Base-by-base conservation (phyloP, 352 stramenopile species). In the Globisporangium recalcitrans region DNA sequence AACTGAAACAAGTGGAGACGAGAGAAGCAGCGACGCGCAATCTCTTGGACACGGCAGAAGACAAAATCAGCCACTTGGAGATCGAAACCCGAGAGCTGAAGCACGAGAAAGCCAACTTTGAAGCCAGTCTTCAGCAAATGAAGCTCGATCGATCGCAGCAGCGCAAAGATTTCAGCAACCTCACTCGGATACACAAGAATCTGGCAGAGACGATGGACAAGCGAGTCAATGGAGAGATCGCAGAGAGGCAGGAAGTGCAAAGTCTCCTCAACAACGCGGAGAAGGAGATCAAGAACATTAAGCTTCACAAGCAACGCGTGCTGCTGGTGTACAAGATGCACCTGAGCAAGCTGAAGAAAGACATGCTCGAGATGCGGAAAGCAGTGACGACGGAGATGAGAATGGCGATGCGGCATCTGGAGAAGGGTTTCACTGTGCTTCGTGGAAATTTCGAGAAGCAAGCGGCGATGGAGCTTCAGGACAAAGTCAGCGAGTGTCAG, bases 111-210 rank as follows among this genome's bases (percentile, higher is more conserved):
- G 13, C 49, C 1, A 14, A 2, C 3, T 46, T 38, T 4, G 63
- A 64, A 32, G 26, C 44, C 24, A 27, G 19, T 49, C 21, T 64
- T 3, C 38, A 69, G 26, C 49, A 63, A 8, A 59, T 72, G 16
- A 82, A 80, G 58, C 3, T 36, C 8, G 78, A 86, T 9, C 46
- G 70, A 10, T 36, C 47, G 9, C 78, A 81, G 51, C 82, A 88
- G 31, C 67, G 66, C 9, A 87, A 88, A 42, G 78, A 85, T 24
- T 84, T 88, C 53, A 81, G 70, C 19, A 78, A 89, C 61, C 51
- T 91, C 22, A 69, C 78, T 10, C 72, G 82, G 14, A 85, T 89
- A 65, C 73, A 91, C 70, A 88, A 85, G 69, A 89, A 84, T 36
- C 49, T 88, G 16, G 68, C 63, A 1, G 77, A 85, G 10, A 69